These are phyloP conservation scores for Bruguiera hainesii DNA, from an alignment of 441 rosid genomes.

Conservation along the genomic window DNA sequence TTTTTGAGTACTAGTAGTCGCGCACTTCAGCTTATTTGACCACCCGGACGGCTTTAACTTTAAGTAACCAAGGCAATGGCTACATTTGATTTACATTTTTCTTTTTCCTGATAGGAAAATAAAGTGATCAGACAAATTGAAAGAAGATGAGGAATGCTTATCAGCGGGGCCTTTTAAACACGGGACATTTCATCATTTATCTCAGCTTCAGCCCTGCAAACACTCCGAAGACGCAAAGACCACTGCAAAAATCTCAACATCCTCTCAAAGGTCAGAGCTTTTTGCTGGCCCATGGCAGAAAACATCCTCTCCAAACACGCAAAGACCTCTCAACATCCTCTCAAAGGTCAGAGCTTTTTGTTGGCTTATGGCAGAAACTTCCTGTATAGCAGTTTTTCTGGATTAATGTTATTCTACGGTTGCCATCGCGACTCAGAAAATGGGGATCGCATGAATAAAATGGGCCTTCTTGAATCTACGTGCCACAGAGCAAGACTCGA, in stretches of 20 bases:
- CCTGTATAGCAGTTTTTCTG: not conserved
- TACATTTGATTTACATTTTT: not conserved
- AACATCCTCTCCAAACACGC: not conserved
- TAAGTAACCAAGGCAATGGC: not conserved
- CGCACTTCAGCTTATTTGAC: slow-evolving; percentile 7
- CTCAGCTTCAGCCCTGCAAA: not conserved
- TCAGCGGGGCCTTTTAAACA: not conserved
- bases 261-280: not conserved
- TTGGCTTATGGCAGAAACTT: not conserved
- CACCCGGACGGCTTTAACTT: not conserved
- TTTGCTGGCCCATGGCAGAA: not conserved
- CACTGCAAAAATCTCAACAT: not conserved
- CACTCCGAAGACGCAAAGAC: not conserved
- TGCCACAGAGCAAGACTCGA: not conserved
- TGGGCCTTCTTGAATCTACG: not conserved
- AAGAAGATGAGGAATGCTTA: not conserved
- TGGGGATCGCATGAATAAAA: not conserved
- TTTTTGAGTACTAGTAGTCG: not conserved
- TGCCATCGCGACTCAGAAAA: not conserved
- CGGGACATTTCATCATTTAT: not conserved
- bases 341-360: not conserved
- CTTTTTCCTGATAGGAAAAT: not conserved
- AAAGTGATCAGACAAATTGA: not conserved
- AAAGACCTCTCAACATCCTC: not conserved
- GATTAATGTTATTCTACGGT: not conserved